Conservation (phyloP, 2,329 filamentous ascomycete genomes). For the Venturia oleaginea region DNA sequence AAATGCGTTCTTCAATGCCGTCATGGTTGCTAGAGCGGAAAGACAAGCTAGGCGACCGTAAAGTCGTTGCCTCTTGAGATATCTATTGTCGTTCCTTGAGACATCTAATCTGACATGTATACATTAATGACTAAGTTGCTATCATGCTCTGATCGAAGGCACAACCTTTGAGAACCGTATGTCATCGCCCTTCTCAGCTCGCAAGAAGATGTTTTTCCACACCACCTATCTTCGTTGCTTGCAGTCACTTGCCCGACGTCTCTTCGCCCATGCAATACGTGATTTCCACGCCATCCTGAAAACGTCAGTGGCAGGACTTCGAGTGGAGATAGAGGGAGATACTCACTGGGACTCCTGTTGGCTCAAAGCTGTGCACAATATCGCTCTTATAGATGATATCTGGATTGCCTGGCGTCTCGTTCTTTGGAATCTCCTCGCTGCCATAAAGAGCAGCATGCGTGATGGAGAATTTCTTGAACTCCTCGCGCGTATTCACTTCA, state of each 20-base stretch:
- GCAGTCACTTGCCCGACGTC: neutral
- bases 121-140: neutral
- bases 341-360: constrained; percentile 49
- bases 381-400: constrained; percentile 57
- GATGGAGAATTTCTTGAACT: constrained; percentile 18
- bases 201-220: neutral
- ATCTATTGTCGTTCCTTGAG: too few relatives aligned
- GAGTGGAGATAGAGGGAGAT: neutral
- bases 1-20: too few relatives aligned
- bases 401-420: constrained; percentile 47
- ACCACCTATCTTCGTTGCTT: neutral
- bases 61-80: too few relatives aligned
- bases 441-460: constrained; percentile 18
- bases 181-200: neutral
- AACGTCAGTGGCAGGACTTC: neutral
- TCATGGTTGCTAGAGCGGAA: too few relatives aligned
- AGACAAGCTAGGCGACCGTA: too few relatives aligned
- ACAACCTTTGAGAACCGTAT: neutral
- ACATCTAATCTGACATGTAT: too few relatives aligned
- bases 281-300: constrained; percentile 57
- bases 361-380: constrained; percentile 56
- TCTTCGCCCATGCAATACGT: constrained; percentile 45
- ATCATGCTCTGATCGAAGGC: neutral
- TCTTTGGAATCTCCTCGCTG: constrained; percentile 18
- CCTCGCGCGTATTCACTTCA: neutral